Percentiles rank a stretch among this genome's conserved stretches.
Conservation (phyloP, 345 rosid genomes). For the Citrus sinensis region DVS_A1.0 CM039161.1:6694001-6694500, state of each 20-base stretch:
- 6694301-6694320: constrained; percentile 92
- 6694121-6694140: neutral
- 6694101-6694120: neutral
- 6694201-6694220: constrained; percentile 94
- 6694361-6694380: neutral
- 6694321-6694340: constrained; percentile 40
- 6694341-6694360: neutral
- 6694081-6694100: neutral
- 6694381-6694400: neutral
- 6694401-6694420: neutral
- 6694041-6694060: constrained; percentile 9
- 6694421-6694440: neutral
- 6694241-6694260: constrained; percentile 99
- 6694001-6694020: constrained; percentile 39
- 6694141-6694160: neutral
- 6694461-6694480: neutral
- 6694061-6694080: neutral
- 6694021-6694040: constrained; percentile 26
- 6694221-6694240: constrained; percentile 91
- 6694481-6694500: neutral
- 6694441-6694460: neutral
- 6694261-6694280: constrained; percentile 83
- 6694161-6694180: neutral
- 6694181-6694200: constrained; percentile 56
- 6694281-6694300: constrained; percentile 91